Conservation (phyloP, 495 filamentous ascomycete genomes). For the Trichoderma gamsii region DNA sequence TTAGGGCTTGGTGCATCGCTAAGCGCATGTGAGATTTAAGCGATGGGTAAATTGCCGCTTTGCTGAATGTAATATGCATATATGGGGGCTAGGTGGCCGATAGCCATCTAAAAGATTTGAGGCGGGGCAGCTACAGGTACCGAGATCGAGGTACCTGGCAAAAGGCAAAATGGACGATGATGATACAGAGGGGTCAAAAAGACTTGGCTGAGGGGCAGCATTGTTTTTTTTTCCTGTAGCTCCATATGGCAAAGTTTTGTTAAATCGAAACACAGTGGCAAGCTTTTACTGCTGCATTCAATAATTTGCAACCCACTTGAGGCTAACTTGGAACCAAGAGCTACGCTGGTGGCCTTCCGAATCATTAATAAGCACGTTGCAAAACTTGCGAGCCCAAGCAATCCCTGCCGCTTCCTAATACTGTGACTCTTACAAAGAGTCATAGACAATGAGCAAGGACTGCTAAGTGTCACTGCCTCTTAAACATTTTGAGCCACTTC, state of each 20-base stretch:
- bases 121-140: background rate
- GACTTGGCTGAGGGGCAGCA: background rate
- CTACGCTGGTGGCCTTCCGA: background rate
- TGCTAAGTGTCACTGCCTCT: background rate
- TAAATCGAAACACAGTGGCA: background rate
- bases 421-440: background rate
- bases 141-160: background rate
- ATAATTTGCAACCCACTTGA: background rate
- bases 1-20: constrained; percentile 16
- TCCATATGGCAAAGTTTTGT: background rate
- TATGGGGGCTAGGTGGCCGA: background rate
- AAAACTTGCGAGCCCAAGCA: background rate
- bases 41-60: background rate
- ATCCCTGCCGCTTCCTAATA: background rate
- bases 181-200: background rate
- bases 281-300: background rate
- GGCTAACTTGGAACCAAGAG: background rate
- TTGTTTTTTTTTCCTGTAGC: too few species aligned
- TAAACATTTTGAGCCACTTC: background rate
- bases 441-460: constrained; percentile 7
- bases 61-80: background rate
- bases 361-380: background rate
- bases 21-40: background rate
- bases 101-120: background rate
- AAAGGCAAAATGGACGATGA: background rate